Evolutionary conservation across 345 rosid species (phyloP).

Genomic region (Hevea brasiliensis): DNA sequence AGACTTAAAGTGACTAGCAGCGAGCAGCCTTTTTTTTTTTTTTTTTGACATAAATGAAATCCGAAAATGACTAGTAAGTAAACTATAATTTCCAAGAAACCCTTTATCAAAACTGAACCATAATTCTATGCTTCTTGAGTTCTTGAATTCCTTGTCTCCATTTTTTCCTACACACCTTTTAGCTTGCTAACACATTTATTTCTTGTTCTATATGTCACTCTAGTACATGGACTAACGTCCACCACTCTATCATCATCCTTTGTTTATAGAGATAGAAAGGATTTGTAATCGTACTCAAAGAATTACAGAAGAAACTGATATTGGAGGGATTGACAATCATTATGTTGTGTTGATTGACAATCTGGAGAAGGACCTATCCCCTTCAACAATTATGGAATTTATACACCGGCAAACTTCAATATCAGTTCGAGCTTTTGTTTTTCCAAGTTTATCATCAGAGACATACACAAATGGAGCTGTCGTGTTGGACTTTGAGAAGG

Average conservation of each 20-base stretch:
- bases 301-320: slow-evolving; percentile 29
- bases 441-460: slow-evolving; percentile 40
- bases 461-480: slow-evolving; percentile 31
- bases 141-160: background rate
- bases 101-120: too few species aligned
- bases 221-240: background rate
- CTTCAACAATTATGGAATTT: slow-evolving; percentile 38
- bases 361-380: slow-evolving; percentile 40
- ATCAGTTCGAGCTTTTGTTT: slow-evolving; percentile 24
- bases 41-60: too few species aligned
- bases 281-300: background rate
- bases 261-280: slow-evolving; percentile 14
- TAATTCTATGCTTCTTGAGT: too few species aligned
- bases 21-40: too few species aligned
- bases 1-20: too few species aligned
- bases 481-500: slow-evolving; percentile 22
- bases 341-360: slow-evolving; percentile 35
- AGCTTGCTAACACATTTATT: background rate
- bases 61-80: too few species aligned
- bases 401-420: slow-evolving; percentile 36
- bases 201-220: background rate
- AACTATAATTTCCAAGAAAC: too few species aligned
- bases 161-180: background rate
- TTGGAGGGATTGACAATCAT: slow-evolving; percentile 31
- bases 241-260: background rate